These are phyloP conservation scores for Gaertneriomyces sp. DNA, from an alignment of 192 early-diverging fungal species.

Conservation along the genomic window DNA sequence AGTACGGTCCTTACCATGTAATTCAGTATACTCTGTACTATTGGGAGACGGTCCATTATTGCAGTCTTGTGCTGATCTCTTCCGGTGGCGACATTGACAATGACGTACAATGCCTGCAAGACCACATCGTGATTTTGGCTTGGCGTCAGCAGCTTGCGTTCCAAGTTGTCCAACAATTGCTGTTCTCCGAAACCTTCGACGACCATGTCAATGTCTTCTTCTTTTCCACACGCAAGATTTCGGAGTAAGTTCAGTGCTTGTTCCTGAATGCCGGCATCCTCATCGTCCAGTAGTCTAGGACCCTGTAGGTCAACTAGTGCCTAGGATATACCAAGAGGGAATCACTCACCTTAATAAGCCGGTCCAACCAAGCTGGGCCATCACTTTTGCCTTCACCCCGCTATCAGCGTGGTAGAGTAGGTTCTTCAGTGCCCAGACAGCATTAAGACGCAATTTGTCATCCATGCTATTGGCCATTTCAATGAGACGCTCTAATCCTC, in stretches of 20 bases:
- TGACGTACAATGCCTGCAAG: constrained; percentile 58
- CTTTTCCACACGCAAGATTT: constrained; percentile 63
- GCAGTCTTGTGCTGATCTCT: constrained; percentile 57
- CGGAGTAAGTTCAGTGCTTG: constrained; percentile 71
- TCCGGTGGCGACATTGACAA: constrained; percentile 71
- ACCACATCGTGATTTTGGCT: constrained; percentile 25
- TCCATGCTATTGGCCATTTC: constrained; percentile 45
- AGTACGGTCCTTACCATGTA: constrained; percentile 31
- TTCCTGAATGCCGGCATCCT: constrained; percentile 62
- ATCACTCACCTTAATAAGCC: constrained; percentile 40
- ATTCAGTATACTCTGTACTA: constrained; percentile 29
- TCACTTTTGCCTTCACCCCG: constrained; percentile 64
- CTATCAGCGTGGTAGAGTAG: constrained; percentile 66
- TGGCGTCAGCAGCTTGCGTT: constrained; percentile 49
- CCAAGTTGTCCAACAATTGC: constrained; percentile 57
- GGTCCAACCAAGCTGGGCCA: constrained; percentile 63
- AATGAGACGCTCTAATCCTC: constrained; percentile 69
- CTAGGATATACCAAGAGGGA: not conserved
- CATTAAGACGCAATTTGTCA: constrained; percentile 60
- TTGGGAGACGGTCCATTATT: constrained; percentile 46
- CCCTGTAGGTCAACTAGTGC: not conserved
- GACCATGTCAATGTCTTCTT: constrained; percentile 61
- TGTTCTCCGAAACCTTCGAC: constrained; percentile 66
- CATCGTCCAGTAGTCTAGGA: constrained; percentile 57
- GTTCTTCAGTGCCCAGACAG: constrained; percentile 80